Evolutionary conservation across 371 early-diverging fungal species (phyloP).

Genomic region (Actinomortierella ambigua): DNA sequence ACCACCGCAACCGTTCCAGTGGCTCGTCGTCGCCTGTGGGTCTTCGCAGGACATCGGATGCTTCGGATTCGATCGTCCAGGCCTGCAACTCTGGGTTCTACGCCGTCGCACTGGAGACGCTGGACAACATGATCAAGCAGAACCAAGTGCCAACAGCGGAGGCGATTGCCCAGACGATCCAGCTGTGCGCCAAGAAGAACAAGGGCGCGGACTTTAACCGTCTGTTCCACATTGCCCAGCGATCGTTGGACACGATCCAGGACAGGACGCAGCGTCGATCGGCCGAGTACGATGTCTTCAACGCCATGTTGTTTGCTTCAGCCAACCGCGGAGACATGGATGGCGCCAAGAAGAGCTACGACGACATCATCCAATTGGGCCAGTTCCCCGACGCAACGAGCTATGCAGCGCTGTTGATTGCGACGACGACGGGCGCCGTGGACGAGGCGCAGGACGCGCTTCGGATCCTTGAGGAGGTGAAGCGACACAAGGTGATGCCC

Average conservation of each 20-base stretch:
- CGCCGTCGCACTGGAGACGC: slow-evolving; percentile 30
- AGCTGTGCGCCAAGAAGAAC: slow-evolving; percentile 40
- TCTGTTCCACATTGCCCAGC: slow-evolving; percentile 24
- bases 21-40: slow-evolving; percentile 7
- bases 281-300: slow-evolving; percentile 45
- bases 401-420: slow-evolving; percentile 54
- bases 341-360: slow-evolving; percentile 53
- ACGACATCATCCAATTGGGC: slow-evolving; percentile 48
- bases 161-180: slow-evolving; percentile 42
- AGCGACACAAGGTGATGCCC: slow-evolving; percentile 55
- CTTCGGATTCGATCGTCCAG: slow-evolving; percentile 22
- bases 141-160: slow-evolving; percentile 32
- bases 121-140: slow-evolving; percentile 27
- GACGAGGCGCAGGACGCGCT: slow-evolving; percentile 64
- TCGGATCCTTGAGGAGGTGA: slow-evolving; percentile 61
- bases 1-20: not conserved
- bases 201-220: slow-evolving; percentile 32
- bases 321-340: slow-evolving; percentile 51
- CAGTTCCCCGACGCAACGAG: slow-evolving; percentile 53
- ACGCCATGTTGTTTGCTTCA: slow-evolving; percentile 61
- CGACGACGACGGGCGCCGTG: slow-evolving; percentile 51
- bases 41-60: slow-evolving; percentile 37
- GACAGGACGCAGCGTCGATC: slow-evolving; percentile 22
- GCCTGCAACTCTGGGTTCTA: slow-evolving; percentile 39
- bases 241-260: slow-evolving; percentile 19